Percentiles rank a stretch among this genome's conserved stretches.
These are phyloP conservation scores for Dictyostelium capitatum DNA, from an alignment of 78 protist species.

Conservation along the genomic window DNA sequence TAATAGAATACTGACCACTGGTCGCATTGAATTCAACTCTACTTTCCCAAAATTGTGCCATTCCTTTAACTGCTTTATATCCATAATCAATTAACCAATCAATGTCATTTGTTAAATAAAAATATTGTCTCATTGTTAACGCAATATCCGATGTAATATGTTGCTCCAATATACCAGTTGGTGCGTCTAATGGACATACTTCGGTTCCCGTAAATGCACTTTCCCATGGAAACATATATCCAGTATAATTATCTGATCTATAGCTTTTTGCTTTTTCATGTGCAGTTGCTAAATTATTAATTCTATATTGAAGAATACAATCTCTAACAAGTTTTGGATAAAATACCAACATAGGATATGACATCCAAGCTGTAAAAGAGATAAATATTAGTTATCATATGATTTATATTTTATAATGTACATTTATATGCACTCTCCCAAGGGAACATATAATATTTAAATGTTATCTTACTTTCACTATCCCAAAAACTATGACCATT, in stretches of 20 bases:
- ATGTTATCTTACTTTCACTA: no score
- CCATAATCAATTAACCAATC: conserved; percentile 32
- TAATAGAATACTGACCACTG: not conserved
- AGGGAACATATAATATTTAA: no score
- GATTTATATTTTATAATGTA: no score
- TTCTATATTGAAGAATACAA: conserved; percentile 48
- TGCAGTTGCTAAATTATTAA: conserved; percentile 32
- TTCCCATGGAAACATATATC: conserved; percentile 83
- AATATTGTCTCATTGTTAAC: conserved; percentile 69
- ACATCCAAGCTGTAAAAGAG: no score
- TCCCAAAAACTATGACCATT: conserved; percentile 84
- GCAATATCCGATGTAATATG: conserved; percentile 83
- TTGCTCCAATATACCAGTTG: conserved; percentile 76
- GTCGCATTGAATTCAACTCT: not conserved
- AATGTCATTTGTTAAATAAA: conserved; percentile 31
- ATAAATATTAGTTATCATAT: no score
- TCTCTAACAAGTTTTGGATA: conserved; percentile 26
- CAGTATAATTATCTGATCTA: not conserved
- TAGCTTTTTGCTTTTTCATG: conserved; percentile 58
- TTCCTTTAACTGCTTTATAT: conserved; percentile 37
- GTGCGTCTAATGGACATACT: conserved; percentile 68
- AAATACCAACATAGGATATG: conserved; percentile 26
- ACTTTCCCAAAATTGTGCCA: conserved; percentile 81
- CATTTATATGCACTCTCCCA: not conserved
- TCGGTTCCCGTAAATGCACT: conserved; percentile 68